A percentile compares a stretch with the other conserved stretches of the same genome.
phyloP scores from a whole-genome alignment of 176 grass and related monocot species.

The Zoysia pacifica region DNA sequence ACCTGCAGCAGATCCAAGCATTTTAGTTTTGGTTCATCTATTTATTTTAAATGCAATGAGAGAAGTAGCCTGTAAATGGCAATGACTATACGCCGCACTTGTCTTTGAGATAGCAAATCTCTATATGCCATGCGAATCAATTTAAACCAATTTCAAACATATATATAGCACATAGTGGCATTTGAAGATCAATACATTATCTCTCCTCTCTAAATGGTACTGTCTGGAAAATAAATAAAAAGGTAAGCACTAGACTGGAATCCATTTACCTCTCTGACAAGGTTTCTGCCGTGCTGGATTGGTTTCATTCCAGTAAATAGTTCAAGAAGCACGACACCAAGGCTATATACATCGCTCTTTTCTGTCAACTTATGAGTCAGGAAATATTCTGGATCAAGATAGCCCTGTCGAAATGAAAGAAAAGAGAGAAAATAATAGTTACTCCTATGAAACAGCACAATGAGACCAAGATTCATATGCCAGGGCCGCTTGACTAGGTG shows the following conservation, averaged over 20 bases:
- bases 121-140: not conserved
- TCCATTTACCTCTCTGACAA: slow-evolving; percentile 81
- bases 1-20: slow-evolving; percentile 53
- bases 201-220: too few species aligned
- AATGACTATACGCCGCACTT: not conserved
- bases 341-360: slow-evolving; percentile 90
- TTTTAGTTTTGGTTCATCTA: slow-evolving; percentile 3
- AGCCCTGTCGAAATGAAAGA: slow-evolving; percentile 60
- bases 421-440: not conserved
- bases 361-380: slow-evolving; percentile 90
- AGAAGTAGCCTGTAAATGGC: too few species aligned
- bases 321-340: slow-evolving; percentile 90
- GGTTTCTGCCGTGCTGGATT: slow-evolving; percentile 91
- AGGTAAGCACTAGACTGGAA: not conserved
- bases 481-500: slow-evolving; percentile 4
- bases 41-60: not conserved
- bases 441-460: not conserved
- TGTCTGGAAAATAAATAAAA: not conserved
- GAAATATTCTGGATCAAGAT: slow-evolving; percentile 99
- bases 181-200: too few species aligned
- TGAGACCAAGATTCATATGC: not conserved
- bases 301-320: slow-evolving; percentile 86
- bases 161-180: too few species aligned
- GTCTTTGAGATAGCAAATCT: not conserved
- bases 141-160: too few species aligned